Evolutionary conservation across 495 filamentous ascomycete species (phyloP).

Genomic region (Penicillium coprophilum): DNA sequence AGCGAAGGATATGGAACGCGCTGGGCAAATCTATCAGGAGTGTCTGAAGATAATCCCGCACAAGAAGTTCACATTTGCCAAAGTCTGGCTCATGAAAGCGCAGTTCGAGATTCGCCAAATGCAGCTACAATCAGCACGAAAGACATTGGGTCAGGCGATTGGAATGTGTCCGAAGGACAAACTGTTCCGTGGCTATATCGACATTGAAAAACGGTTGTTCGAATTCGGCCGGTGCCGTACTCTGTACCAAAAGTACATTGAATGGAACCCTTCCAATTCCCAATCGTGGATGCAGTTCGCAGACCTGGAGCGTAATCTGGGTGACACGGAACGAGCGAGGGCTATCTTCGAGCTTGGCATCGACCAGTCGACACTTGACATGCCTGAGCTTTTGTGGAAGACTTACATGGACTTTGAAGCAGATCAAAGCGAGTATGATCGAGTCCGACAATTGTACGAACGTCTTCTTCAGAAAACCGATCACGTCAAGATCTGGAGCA

Average conservation of each 20-base stretch:
- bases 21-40: slow-evolving; percentile 86
- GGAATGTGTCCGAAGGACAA: slow-evolving; percentile 96
- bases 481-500: slow-evolving; percentile 98
- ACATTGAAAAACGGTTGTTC: slow-evolving; percentile 85
- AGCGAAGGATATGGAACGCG: slow-evolving; percentile 72
- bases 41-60: slow-evolving; percentile 87
- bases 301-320: slow-evolving; percentile 83
- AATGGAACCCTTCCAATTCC: slow-evolving; percentile 84
- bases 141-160: slow-evolving; percentile 83
- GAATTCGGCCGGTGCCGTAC: slow-evolving; percentile 89
- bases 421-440: slow-evolving; percentile 83
- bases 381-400: slow-evolving; percentile 97
- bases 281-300: slow-evolving; percentile 95
- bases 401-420: slow-evolving; percentile 98
- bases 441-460: slow-evolving; percentile 82
- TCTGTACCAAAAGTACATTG: slow-evolving; percentile 88
- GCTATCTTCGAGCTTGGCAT: slow-evolving; percentile 92
- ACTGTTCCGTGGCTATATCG: slow-evolving; percentile 89
- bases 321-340: slow-evolving; percentile 83
- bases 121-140: slow-evolving; percentile 75
- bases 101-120: slow-evolving; percentile 91
- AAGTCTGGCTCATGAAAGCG: slow-evolving; percentile 90
- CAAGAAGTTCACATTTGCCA: slow-evolving; percentile 96
- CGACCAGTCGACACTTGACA: slow-evolving; percentile 80
- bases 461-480: slow-evolving; percentile 87